Conservation (phyloP, 1,139 yeast species). For the Saccharomyces hybrid region DNA sequence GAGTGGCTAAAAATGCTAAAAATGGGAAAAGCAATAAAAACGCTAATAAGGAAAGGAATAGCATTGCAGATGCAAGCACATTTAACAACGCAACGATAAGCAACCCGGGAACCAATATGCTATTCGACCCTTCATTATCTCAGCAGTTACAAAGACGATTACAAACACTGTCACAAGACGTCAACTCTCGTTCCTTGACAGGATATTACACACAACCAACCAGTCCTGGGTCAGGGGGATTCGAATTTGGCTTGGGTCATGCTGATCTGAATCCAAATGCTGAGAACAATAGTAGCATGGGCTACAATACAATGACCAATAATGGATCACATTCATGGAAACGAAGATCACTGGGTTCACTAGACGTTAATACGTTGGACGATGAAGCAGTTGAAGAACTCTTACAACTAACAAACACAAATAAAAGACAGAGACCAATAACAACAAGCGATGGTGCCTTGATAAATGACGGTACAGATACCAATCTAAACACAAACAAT, state of each 20-base stretch:
- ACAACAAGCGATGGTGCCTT: conserved; percentile 1
- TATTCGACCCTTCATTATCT: conserved; percentile 21
- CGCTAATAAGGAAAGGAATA: conserved; percentile 9
- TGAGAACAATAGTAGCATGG: conserved; percentile 6
- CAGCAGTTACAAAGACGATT: conserved; percentile 25
- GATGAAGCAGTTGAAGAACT: conserved; percentile 29
- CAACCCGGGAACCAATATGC: conserved; percentile 9
- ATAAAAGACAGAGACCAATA: conserved; percentile 10
- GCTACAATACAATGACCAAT: conserved; percentile 5
- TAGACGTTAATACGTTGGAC: conserved; percentile 24
- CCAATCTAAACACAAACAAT: not conserved
- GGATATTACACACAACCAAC: conserved; percentile 30
- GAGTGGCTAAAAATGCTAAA: conserved; percentile 1
- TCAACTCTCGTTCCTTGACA: conserved; percentile 21
- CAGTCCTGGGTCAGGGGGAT: conserved; percentile 23
- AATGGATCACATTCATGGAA: conserved; percentile 15
- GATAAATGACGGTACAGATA: not conserved
- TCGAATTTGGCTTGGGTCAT: conserved; percentile 14
- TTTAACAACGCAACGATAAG: conserved; percentile 13
- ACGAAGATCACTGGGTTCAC: conserved; percentile 24
- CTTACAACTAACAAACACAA: conserved; percentile 21
- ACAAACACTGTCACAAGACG: conserved; percentile 24
- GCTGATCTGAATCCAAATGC: conserved; percentile 5
- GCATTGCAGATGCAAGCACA: conserved; percentile 5
- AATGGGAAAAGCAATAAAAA: conserved; percentile 4